Evolutionary conservation across 2,329 filamentous ascomycete genomes (phyloP).

Genomic region (Metarhizium album): DNA sequence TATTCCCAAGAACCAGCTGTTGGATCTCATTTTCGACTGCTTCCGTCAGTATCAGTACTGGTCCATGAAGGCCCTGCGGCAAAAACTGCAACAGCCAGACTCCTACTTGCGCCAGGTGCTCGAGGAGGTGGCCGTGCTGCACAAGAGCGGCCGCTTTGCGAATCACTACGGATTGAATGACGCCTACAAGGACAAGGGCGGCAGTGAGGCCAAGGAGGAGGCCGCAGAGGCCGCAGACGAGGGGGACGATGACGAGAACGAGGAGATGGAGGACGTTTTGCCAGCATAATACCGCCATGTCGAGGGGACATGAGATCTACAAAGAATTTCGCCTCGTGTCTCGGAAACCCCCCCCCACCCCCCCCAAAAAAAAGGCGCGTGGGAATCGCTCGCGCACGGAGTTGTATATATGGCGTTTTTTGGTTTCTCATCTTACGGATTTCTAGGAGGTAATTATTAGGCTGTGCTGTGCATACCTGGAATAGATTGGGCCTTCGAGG

Average conservation of each 20-base stretch:
- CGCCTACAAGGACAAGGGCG: constrained; percentile 27
- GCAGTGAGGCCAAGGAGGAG: constrained; percentile 37
- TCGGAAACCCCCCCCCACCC: background rate
- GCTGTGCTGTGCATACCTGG: constrained; percentile 13
- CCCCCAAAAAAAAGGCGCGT: background rate
- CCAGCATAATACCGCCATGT: constrained; percentile 12
- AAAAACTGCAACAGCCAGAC: constrained; percentile 74
- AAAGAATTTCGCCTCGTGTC: background rate
- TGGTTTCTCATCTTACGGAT: background rate
- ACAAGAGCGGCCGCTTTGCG: constrained; percentile 74
- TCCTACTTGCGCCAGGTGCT: constrained; percentile 82
- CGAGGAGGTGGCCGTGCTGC: constrained; percentile 70
- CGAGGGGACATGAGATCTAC: background rate
- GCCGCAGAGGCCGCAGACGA: constrained; percentile 47
- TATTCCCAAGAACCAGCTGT: constrained; percentile 77
- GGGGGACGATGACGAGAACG: constrained; percentile 55
- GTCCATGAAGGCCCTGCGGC: constrained; percentile 80
- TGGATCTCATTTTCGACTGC: constrained; percentile 73
- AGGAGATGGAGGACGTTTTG: constrained; percentile 73
- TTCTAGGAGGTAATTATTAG: background rate
- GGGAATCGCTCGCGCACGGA: background rate
- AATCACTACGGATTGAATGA: constrained; percentile 78
- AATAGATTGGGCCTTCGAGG: constrained; percentile 9
- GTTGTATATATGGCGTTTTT: background rate
- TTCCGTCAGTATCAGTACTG: constrained; percentile 87